Conservation (phyloP, 2,329 filamentous ascomycete genomes). For the Epichloe scottii region DNA sequence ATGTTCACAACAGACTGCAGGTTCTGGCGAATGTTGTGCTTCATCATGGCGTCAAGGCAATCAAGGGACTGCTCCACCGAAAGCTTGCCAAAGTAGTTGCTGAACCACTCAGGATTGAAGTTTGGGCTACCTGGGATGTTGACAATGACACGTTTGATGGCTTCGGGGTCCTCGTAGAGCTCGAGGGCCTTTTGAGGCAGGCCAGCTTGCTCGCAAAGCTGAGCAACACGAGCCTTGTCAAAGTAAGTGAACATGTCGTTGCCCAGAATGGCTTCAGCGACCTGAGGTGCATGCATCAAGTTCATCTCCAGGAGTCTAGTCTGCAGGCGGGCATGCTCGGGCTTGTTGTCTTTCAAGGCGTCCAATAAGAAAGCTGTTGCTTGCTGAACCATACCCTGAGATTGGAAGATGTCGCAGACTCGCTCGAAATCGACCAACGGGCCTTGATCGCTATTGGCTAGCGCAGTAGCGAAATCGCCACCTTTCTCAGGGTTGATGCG, state of each 20-base stretch:
- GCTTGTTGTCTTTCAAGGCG: slow-evolving; percentile 85
- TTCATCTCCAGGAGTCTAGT: slow-evolving; percentile 98
- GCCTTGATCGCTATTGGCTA: slow-evolving; percentile 80
- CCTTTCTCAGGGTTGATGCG: slow-evolving; percentile 87
- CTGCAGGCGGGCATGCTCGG: slow-evolving; percentile 86
- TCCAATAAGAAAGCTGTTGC: slow-evolving; percentile 97
- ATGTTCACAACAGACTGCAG: slow-evolving; percentile 89
- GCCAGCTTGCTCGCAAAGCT: slow-evolving; percentile 86
- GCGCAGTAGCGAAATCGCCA: slow-evolving; percentile 81
- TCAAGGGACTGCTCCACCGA: slow-evolving; percentile 93
- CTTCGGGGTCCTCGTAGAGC: slow-evolving; percentile 81
- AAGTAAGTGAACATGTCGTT: slow-evolving; percentile 99
- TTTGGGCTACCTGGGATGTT: slow-evolving; percentile 74
- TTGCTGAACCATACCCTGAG: slow-evolving; percentile 94
- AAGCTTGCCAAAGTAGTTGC: slow-evolving; percentile 84
- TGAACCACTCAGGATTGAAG: slow-evolving; percentile 82
- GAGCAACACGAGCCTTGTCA: slow-evolving; percentile 78
- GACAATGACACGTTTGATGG: slow-evolving; percentile 80
- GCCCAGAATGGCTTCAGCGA: slow-evolving; percentile 91
- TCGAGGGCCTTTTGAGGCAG: slow-evolving; percentile 80
- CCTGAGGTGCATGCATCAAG: slow-evolving; percentile 87
- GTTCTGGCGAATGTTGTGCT: slow-evolving; percentile 92
- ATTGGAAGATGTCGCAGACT: slow-evolving; percentile 95
- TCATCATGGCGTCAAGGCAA: slow-evolving; percentile 92
- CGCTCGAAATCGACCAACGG: slow-evolving; percentile 85